Percentiles rank a stretch among this genome's conserved stretches.
Conservation (phyloP, 768 basidiomycete genomes). For the Leucosporidium yakuticum region DNA sequence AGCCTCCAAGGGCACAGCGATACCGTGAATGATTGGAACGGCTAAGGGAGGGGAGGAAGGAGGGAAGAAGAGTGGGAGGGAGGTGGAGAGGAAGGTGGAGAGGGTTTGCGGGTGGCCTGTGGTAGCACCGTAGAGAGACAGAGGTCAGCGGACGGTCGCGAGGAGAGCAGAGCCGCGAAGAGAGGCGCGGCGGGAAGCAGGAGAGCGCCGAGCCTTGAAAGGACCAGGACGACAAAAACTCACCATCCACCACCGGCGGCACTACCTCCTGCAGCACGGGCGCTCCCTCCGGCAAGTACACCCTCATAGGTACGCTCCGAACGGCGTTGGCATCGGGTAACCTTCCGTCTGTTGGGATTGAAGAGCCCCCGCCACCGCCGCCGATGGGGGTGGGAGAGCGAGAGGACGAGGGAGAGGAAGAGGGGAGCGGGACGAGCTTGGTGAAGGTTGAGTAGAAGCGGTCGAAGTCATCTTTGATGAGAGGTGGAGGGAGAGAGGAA, state of each 20-base stretch:
- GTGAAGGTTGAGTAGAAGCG: constrained; percentile 88
- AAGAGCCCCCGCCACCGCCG: constrained; percentile 1
- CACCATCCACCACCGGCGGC: constrained; percentile 74
- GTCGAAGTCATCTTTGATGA: constrained; percentile 80
- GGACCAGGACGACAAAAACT: constrained; percentile 36
- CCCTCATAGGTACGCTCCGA: constrained; percentile 76
- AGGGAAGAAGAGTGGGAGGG: constrained; percentile 71
- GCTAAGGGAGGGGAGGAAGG: constrained; percentile 49
- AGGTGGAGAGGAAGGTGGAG: constrained; percentile 58
- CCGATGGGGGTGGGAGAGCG: constrained; percentile 23
- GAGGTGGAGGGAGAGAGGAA: background rate
- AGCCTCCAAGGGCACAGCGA: constrained; percentile 70
- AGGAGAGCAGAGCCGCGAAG: background rate
- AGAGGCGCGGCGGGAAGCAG: background rate
- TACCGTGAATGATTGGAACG: constrained; percentile 76
- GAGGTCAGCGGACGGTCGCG: background rate
- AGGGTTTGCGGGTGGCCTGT: constrained; percentile 70
- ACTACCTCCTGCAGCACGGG: constrained; percentile 87
- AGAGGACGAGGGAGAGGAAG: constrained; percentile 56
- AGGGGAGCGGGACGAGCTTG: constrained; percentile 81
- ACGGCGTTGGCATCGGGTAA: constrained; percentile 73
- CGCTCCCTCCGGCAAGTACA: constrained; percentile 77
- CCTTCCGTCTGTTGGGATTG: constrained; percentile 50
- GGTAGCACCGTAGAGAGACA: background rate
- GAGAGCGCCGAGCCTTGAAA: background rate